Evolutionary conservation across 2,329 filamentous ascomycete species (phyloP).

Genomic region (Colletotrichum tamarilloi): DNA sequence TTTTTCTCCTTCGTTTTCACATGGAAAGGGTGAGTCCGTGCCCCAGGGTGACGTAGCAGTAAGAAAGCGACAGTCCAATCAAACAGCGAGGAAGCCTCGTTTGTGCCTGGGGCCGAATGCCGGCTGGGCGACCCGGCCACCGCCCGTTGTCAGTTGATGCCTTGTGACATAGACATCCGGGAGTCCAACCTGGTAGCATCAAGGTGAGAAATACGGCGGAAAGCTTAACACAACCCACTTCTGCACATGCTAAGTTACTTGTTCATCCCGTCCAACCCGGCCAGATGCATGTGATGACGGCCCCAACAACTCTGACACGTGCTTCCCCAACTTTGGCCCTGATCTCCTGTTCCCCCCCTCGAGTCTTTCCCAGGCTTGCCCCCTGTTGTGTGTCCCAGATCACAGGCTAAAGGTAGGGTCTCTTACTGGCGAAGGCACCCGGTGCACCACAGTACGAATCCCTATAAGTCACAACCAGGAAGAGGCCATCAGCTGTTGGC

Average conservation of each 20-base stretch:
- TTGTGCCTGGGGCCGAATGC: conserved; percentile 36
- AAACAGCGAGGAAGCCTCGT: neutral
- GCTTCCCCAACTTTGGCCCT: conserved; percentile 31
- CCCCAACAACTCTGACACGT: conserved; percentile 34
- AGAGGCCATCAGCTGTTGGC: neutral
- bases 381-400: neutral
- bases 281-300: conserved; percentile 36
- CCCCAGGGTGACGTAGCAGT: conserved; percentile 18
- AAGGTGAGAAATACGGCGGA: accelerated
- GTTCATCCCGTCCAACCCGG: conserved; percentile 28
- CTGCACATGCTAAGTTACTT: conserved; percentile 23
- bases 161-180: neutral
- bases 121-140: conserved; percentile 25
- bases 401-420: neutral
- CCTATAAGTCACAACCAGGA: neutral
- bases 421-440: too few relatives aligned
- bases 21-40: conserved; percentile 30
- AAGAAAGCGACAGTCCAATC: conserved; percentile 4
- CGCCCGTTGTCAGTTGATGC: conserved; percentile 4
- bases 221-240: neutral
- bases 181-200: neutral
- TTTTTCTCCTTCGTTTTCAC: conserved; percentile 11
- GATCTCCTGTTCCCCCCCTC: conserved; percentile 14
- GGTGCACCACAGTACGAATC: neutral
- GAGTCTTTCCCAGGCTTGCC: neutral